These are phyloP conservation scores for Arthrobotrys megalospora DNA, from an alignment of 2,329 filamentous ascomycete genomes.

Conservation along the genomic window DNA sequence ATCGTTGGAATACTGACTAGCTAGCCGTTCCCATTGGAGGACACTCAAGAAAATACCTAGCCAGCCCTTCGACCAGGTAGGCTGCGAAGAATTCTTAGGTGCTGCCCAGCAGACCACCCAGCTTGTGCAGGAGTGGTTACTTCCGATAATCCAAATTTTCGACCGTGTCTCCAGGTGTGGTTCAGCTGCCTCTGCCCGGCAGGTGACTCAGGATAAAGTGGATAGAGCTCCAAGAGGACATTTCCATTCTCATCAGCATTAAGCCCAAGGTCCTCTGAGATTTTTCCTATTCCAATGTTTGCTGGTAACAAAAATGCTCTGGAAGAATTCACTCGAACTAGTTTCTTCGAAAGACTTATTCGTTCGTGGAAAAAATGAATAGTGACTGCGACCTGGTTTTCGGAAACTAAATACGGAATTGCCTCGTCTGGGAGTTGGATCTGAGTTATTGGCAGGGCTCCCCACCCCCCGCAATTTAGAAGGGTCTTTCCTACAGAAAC, in stretches of 20 bases:
- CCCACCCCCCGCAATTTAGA: no score
- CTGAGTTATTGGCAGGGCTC: no score
- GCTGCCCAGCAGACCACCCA: conserved; percentile 8
- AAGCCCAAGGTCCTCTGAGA: background rate
- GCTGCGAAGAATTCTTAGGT: background rate
- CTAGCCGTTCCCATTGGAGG: background rate
- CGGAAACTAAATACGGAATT: background rate
- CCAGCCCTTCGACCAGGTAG: background rate
- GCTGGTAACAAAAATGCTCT: conserved; percentile 6
- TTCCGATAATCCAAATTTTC: conserved; percentile 10
- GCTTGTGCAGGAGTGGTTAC: background rate
- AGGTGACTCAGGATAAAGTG: background rate
- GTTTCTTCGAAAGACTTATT: background rate
- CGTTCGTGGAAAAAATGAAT: conserved; percentile 20
- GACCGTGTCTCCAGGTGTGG: background rate
- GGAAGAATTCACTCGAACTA: background rate
- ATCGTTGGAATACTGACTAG: conserved; percentile 1
- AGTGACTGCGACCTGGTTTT: background rate
- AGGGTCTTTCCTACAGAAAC: no score
- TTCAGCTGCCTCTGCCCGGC: no score
- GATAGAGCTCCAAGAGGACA: conserved; percentile 5
- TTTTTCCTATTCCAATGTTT: background rate
- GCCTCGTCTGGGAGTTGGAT: background rate
- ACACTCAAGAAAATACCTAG: background rate
- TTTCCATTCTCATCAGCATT: background rate